A percentile compares a stretch with the other conserved stretches of the same genome.
phyloP scores from a whole-genome alignment of 2,329 filamentous ascomycete genomes.

The Epicoccum nigrum region DNA sequence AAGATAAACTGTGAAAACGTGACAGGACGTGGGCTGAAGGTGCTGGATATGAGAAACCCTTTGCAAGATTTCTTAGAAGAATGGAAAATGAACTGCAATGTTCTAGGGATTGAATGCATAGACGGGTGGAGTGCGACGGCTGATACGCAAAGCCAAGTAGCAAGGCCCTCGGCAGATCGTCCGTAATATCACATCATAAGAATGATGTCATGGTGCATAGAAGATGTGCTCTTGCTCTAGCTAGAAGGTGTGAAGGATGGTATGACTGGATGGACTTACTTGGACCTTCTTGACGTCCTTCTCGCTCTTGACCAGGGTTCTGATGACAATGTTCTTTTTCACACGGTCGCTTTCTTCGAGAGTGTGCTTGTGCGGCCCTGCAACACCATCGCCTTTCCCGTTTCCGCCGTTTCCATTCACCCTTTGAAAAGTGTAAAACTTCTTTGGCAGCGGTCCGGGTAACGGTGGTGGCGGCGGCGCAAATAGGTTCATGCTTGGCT shows the following conservation, averaged over 20 bases:
- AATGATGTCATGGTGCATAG: constrained; percentile 17
- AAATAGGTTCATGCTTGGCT: constrained; percentile 25
- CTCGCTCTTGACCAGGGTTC: constrained; percentile 67
- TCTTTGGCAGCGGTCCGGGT: constrained; percentile 23
- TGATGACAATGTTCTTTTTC: constrained; percentile 79
- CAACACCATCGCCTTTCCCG: constrained; percentile 71
- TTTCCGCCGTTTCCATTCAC: constrained; percentile 79
- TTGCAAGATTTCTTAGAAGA: background rate
- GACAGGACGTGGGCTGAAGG: background rate
- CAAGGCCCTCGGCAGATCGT: constrained; percentile 6
- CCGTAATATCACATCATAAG: constrained; percentile 13
- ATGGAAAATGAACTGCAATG: background rate
- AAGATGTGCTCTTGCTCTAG: background rate
- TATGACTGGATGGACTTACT: constrained; percentile 28
- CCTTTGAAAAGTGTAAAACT: constrained; percentile 72
- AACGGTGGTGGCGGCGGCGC: constrained; percentile 11
- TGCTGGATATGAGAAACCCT: background rate
- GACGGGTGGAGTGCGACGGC: constrained; percentile 2
- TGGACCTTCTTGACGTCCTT: constrained; percentile 66
- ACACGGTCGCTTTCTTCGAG: constrained; percentile 77
- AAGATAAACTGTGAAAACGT: too few species aligned
- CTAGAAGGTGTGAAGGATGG: background rate
- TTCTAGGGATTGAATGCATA: constrained; percentile 15
- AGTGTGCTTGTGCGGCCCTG: constrained; percentile 75
- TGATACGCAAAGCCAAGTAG: constrained; percentile 7